Evolutionary conservation across 2,329 filamentous ascomycete species (phyloP).

Genomic region (Calonectria crousiana): DNA sequence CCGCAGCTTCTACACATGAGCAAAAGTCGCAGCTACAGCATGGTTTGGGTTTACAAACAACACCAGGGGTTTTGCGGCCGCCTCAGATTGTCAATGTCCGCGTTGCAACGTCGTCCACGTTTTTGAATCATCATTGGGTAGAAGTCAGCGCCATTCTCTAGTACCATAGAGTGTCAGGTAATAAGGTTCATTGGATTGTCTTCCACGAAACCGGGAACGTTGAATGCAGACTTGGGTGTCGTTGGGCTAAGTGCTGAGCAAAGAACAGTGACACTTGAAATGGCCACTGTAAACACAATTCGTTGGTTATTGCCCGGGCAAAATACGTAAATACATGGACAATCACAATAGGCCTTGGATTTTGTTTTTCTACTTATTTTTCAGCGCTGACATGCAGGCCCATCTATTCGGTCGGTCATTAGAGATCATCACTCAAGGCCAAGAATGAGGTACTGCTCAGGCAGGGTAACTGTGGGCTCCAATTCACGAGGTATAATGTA

Average conservation of each 20-base stretch:
- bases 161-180: background rate
- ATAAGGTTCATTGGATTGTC: background rate
- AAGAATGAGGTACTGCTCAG: too few species aligned
- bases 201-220: background rate
- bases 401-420: too few species aligned
- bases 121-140: background rate
- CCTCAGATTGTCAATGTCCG: background rate
- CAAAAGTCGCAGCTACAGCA: background rate
- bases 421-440: background rate
- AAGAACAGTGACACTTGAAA: background rate
- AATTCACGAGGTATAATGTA: background rate
- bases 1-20: background rate
- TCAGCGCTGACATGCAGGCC: too few species aligned
- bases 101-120: background rate
- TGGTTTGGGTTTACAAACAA: background rate
- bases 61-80: background rate
- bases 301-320: too few species aligned
- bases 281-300: too few species aligned
- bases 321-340: too few species aligned
- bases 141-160: background rate
- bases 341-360: too few species aligned
- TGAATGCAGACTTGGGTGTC: background rate
- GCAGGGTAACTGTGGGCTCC: too few species aligned
- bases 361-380: too few species aligned
- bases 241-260: background rate